Evolutionary conservation across 169 alveolate genomes (phyloP), one percentile per base, ranked within the genome.

Genomic region (Perkinsus marinus): DNA sequence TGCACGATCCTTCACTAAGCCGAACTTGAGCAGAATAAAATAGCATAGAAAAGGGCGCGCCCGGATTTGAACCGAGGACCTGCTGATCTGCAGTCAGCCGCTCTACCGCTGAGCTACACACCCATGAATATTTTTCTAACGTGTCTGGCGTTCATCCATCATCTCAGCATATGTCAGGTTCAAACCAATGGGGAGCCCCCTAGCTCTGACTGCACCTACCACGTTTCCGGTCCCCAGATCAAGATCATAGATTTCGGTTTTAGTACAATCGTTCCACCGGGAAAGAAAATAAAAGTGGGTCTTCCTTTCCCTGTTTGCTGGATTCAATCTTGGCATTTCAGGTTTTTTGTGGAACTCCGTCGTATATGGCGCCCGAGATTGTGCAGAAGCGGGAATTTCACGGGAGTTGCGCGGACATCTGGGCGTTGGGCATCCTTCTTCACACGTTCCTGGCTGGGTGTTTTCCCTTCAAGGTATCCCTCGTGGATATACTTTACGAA

Each of bases 171-270:
- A 26, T 57, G 79, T 57, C 79, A 57, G 79, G 22, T 57, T 5
- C 79, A 57, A 16, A 30, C 79, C 5, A 57, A 57, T 30, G 79
- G 79, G 79, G 79, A 57, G 79, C 79, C 3, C 22, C 79, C 79
- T 5, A 57, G 79, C 79, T 7, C 79, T 26, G 79, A 57, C 22
- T 57, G 79, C 79, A 57, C 79, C 34, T 57, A 57, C 22, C 79
- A 57, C 7, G 26, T 57, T 13, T 0, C 79, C 22, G 79, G 79
- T 26, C 79, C 79, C 9, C 91, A 92, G 39, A 94, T 96, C 68
- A 96, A 96, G 92, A 92, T 96, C 6, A 96, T 95, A 22, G 98
- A 96, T 92, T 96, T 96, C 94, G 98, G 98, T 39, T 94, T 93
- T 89, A 90, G 93, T 57, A 94, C 95, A 10, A 91, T 90, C 68